Evolutionary conservation across 495 filamentous ascomycete genomes (phyloP).

Genomic region (Pseudoneurospora amorphoporcata): DNA sequence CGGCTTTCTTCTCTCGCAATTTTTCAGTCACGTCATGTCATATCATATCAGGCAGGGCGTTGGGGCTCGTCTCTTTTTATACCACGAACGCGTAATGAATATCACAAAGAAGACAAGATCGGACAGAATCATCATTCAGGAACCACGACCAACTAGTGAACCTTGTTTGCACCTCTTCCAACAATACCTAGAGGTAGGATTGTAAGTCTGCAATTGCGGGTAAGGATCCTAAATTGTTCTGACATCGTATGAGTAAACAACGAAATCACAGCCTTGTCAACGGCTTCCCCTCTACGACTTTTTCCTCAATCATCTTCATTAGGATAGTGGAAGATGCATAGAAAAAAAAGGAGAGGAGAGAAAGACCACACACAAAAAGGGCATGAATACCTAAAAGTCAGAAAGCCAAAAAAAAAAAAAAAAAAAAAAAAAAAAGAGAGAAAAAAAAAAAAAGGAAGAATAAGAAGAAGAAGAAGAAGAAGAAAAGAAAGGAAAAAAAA

Average conservation of each 20-base stretch:
- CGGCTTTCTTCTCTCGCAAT: background rate
- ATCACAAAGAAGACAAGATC: background rate
- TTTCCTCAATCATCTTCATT: too few species aligned
- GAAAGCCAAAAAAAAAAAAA: conserved; percentile 3
- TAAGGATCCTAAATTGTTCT: background rate
- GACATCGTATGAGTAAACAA: background rate
- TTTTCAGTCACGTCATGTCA: background rate
- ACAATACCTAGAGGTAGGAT: background rate
- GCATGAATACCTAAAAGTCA: too few species aligned
- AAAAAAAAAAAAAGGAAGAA: too few species aligned
- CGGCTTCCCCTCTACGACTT: background rate
- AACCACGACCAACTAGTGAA: background rate
- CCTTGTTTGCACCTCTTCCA: background rate
- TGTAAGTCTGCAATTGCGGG: background rate
- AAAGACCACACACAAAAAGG: too few species aligned
- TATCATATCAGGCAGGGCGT: background rate
- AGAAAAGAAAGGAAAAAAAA: too few species aligned
- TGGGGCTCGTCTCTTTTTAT: background rate
- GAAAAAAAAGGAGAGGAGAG: background rate
- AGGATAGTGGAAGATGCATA: too few species aligned
- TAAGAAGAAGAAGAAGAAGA: too few species aligned
- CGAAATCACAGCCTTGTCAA: background rate
- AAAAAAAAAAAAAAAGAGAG: too few species aligned
- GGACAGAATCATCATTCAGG: background rate
- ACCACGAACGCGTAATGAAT: background rate